Conservation (phyloP, 805 yeast species). For the Wilhelminamyces savonicus region DNA sequence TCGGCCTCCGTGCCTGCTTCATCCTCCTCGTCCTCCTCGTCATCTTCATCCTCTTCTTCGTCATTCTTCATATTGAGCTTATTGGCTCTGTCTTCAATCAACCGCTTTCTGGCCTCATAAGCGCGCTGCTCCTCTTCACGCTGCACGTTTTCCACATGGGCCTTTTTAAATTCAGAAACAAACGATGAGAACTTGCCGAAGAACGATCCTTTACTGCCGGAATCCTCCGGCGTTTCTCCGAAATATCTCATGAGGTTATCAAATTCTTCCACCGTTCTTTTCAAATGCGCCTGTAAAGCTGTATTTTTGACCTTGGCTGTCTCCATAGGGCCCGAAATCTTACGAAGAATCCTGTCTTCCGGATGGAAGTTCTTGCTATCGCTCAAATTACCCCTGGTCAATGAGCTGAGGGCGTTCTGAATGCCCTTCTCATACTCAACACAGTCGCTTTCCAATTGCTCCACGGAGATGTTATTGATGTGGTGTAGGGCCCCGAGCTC, state of each 20-base stretch:
- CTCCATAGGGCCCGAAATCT: constrained; percentile 61
- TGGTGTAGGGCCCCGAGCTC: constrained; percentile 55
- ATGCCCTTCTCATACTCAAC: constrained; percentile 53
- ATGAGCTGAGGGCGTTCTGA: constrained; percentile 63
- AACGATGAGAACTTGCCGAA: constrained; percentile 78
- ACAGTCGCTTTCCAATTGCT: constrained; percentile 74
- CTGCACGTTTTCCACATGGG: constrained; percentile 69
- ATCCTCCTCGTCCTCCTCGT: constrained; percentile 4
- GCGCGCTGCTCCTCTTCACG: constrained; percentile 71
- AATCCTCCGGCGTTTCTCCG: constrained; percentile 84
- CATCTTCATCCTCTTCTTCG: constrained; percentile 9
- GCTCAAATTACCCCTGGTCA: constrained; percentile 80
- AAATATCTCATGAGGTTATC: constrained; percentile 70
- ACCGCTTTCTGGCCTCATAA: constrained; percentile 29
- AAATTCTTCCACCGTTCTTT: constrained; percentile 58
- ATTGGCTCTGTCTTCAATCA: constrained; percentile 18
- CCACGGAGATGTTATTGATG: constrained; percentile 73
- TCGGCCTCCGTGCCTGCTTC: constrained; percentile 5
- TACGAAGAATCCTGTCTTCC: constrained; percentile 59
- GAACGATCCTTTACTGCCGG: constrained; percentile 59
- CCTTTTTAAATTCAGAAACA: constrained; percentile 71
- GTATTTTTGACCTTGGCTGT: constrained; percentile 69
- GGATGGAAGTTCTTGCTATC: constrained; percentile 79
- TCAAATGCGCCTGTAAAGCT: constrained; percentile 57
- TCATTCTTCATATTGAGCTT: constrained; percentile 5